phyloP scores from a whole-genome alignment of 768 basidiomycete species.

The Tulasnella calospora region DNA sequence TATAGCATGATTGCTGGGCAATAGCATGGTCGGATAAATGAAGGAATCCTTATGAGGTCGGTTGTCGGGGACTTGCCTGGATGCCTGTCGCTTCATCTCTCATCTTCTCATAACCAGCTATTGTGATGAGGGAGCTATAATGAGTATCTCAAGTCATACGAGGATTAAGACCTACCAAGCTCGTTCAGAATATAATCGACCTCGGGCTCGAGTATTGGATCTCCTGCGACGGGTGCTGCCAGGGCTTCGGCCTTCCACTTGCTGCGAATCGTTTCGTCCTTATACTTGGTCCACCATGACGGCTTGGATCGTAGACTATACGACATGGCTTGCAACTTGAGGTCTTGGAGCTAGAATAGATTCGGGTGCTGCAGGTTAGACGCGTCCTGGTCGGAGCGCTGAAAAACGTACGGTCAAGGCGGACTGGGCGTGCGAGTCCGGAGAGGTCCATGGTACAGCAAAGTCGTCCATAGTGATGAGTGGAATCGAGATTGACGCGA shows the following conservation, averaged over 20 bases:
- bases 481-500: not conserved
- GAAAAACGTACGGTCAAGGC: not conserved
- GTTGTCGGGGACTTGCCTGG: not conserved
- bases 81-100: constrained; percentile 17
- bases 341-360: not conserved
- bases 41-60: not conserved
- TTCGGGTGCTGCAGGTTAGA: not conserved
- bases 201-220: not conserved
- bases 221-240: not conserved
- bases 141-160: too few relatives aligned
- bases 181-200: constrained; percentile 18
- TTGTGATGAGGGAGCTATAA: not conserved
- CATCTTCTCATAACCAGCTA: constrained; percentile 9
- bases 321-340: constrained; percentile 11
- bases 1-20: constrained; percentile 28
- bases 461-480: not conserved
- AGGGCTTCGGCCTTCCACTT: constrained; percentile 24
- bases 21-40: not conserved
- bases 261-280: constrained; percentile 6
- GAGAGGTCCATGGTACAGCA: not conserved
- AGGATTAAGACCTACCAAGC: not conserved
- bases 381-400: too few relatives aligned
- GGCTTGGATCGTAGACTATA: constrained; percentile 22
- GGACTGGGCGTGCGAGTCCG: not conserved
- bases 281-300: constrained; percentile 17